phyloP scores from a whole-genome alignment of 2,329 filamentous ascomycete genomes.

The Epichloe sibirici region DNA sequence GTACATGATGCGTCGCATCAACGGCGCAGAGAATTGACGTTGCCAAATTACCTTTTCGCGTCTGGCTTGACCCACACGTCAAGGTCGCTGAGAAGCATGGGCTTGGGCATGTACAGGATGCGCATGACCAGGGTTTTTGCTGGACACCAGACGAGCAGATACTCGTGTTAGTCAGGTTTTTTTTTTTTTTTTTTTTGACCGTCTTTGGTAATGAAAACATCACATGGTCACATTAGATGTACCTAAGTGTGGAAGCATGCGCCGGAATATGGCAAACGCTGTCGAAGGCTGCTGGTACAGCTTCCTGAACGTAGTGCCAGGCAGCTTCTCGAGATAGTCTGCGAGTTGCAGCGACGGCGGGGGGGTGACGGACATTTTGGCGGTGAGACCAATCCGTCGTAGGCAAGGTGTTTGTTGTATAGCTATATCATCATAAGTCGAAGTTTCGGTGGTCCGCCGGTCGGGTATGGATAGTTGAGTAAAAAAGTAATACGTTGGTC shows the following conservation, averaged over 20 bases:
- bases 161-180: background rate
- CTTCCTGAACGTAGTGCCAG: slow-evolving; percentile 77
- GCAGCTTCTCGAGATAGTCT: slow-evolving; percentile 87
- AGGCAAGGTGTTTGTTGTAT: background rate
- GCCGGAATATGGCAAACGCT: slow-evolving; percentile 86
- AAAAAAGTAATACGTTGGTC: background rate
- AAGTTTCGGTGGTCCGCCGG: background rate
- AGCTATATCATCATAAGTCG: slow-evolving; percentile 9
- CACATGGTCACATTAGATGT: slow-evolving; percentile 11
- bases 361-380: slow-evolving; percentile 34
- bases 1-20: background rate
- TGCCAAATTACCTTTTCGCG: slow-evolving; percentile 25
- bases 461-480: background rate
- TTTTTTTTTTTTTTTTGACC: no score
- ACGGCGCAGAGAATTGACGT: background rate
- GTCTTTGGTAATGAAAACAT: background rate
- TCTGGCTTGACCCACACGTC: slow-evolving; percentile 73
- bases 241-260: slow-evolving; percentile 91
- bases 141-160: slow-evolving; percentile 18
- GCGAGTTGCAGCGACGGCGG: slow-evolving; percentile 49
- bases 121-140: slow-evolving; percentile 96
- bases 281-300: slow-evolving; percentile 95
- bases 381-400: slow-evolving; percentile 16
- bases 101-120: slow-evolving; percentile 77
- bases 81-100: slow-evolving; percentile 67